phyloP scores from a whole-genome alignment of 2,329 filamentous ascomycete genomes.

The Cytospora paraplurivora region DNA sequence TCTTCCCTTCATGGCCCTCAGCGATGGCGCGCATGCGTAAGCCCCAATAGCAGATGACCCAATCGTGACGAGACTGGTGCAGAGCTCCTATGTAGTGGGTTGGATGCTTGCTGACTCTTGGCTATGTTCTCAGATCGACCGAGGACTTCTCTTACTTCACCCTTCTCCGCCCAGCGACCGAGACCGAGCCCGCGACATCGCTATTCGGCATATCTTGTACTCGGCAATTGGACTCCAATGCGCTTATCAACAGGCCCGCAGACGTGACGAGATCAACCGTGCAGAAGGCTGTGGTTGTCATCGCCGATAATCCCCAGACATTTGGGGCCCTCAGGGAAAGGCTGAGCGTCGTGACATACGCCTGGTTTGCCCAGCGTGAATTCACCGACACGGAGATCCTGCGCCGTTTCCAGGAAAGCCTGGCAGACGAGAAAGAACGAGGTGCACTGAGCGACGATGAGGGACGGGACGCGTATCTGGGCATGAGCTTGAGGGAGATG shows the following conservation, averaged over 20 bases:
- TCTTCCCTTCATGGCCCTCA: constrained; percentile 94
- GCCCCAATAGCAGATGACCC: constrained; percentile 38
- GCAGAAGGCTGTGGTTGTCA: constrained; percentile 95
- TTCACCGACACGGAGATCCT: constrained; percentile 92
- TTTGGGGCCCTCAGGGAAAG: constrained; percentile 92
- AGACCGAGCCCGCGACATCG: constrained; percentile 65
- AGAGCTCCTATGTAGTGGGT: background rate
- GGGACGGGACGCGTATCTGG: constrained; percentile 84
- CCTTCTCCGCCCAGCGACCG: constrained; percentile 66
- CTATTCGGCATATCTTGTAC: constrained; percentile 97
- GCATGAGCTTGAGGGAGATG: constrained; percentile 84
- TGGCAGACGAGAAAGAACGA: constrained; percentile 67
- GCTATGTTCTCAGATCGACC: constrained; percentile 59
- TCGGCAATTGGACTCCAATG: constrained; percentile 79
- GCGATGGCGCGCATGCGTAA: constrained; percentile 92
- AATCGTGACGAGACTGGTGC: constrained; percentile 5
- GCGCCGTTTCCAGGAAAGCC: constrained; percentile 84
- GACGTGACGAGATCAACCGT: constrained; percentile 98
- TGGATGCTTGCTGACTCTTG: background rate
- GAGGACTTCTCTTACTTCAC: constrained; percentile 99
- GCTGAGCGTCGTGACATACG: constrained; percentile 84
- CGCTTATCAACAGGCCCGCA: constrained; percentile 74
- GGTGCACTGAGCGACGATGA: constrained; percentile 64
- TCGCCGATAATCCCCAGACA: constrained; percentile 85
- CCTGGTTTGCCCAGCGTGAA: constrained; percentile 94